These are phyloP conservation scores for Nicotiana tabacum DNA, from an alignment of 257 asterid species.

Conservation along the genomic window DNA sequence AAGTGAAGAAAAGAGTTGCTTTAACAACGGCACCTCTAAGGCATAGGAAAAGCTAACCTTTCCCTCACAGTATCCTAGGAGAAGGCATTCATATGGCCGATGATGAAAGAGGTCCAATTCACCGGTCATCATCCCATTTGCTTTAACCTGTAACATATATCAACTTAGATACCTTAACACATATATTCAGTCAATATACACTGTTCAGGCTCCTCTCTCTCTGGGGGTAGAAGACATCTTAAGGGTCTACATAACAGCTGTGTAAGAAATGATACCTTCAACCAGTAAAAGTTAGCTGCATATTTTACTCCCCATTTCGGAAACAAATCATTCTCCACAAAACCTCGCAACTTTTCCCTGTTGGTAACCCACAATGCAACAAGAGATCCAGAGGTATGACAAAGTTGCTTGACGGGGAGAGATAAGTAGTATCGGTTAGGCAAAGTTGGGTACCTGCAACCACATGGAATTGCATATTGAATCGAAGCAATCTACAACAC, in stretches of 20 bases:
- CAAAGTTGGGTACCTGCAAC: constrained; percentile 68
- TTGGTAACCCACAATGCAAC: constrained; percentile 95
- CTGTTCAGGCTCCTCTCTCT: constrained; percentile 29
- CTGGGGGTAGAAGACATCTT: not conserved
- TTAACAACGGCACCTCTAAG: not conserved
- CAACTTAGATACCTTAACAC: not conserved
- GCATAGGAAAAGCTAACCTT: constrained; percentile 36
- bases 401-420: constrained; percentile 73
- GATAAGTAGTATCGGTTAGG: constrained; percentile 75
- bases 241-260: not conserved
- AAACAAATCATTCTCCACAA: constrained; percentile 79
- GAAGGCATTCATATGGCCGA: constrained; percentile 90
- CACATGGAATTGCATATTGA: not conserved
- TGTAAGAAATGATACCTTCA: constrained; percentile 47
- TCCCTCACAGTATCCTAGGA: constrained; percentile 55
- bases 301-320: constrained; percentile 80
- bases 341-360: constrained; percentile 70
- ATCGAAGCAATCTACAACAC: not conserved
- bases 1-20: constrained; percentile 1
- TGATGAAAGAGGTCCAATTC: constrained; percentile 95
- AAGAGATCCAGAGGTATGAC: constrained; percentile 67
- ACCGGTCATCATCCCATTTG: constrained; percentile 66
- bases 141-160: constrained; percentile 50
- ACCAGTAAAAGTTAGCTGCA: constrained; percentile 78
- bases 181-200: constrained; percentile 70